Percentiles rank a stretch among this genome's conserved stretches.
These are phyloP conservation scores for Pseudozyma flocculosa DNA, from an alignment of 1,284 basidiomycete genomes.

Conservation along the genomic window DNA sequence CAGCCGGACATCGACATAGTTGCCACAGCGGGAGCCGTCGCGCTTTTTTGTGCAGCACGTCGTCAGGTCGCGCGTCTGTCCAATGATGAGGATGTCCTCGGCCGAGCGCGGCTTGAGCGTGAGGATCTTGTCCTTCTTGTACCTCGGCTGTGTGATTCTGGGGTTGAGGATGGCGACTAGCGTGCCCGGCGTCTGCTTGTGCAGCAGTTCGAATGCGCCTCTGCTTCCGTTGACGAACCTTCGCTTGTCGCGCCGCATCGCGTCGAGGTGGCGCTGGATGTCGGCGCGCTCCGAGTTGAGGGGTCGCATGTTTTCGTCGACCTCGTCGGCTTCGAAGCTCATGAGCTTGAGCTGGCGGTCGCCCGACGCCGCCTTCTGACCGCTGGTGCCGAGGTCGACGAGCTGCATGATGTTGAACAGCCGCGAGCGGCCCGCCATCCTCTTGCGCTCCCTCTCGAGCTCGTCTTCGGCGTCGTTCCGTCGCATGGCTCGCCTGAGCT, in stretches of 20 bases:
- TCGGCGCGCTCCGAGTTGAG: constrained; percentile 14
- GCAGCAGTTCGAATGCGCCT: constrained; percentile 85
- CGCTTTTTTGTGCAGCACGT: constrained; percentile 71
- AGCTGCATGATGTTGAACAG: constrained; percentile 86
- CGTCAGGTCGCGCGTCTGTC: constrained; percentile 79
- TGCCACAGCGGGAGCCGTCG: constrained; percentile 77
- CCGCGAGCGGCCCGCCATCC: constrained; percentile 61
- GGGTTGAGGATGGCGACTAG: constrained; percentile 89
- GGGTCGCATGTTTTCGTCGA: constrained; percentile 46
- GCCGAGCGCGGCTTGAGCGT: constrained; percentile 81
- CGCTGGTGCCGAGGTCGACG: constrained; percentile 72
- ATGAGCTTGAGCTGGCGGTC: constrained; percentile 80
- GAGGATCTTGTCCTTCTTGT: constrained; percentile 67
- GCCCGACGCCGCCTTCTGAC: constrained; percentile 63
- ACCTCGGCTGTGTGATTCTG: constrained; percentile 75
- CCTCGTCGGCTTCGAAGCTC: constrained; percentile 80
- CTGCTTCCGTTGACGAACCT: constrained; percentile 81
- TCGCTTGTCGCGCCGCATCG: constrained; percentile 58
- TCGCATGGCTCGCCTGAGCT: neutral
- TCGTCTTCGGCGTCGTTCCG: constrained; percentile 55
- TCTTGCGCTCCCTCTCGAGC: constrained; percentile 57
- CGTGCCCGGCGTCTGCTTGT: constrained; percentile 80
- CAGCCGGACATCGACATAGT: constrained; percentile 60
- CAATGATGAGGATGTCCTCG: constrained; percentile 77
- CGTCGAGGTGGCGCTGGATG: constrained; percentile 7